Percentiles rank a stretch among this genome's conserved stretches.
Evolutionary conservation across 2,329 filamentous ascomycete species (phyloP).

Genomic region (Hypoxylon sp.): DNA sequence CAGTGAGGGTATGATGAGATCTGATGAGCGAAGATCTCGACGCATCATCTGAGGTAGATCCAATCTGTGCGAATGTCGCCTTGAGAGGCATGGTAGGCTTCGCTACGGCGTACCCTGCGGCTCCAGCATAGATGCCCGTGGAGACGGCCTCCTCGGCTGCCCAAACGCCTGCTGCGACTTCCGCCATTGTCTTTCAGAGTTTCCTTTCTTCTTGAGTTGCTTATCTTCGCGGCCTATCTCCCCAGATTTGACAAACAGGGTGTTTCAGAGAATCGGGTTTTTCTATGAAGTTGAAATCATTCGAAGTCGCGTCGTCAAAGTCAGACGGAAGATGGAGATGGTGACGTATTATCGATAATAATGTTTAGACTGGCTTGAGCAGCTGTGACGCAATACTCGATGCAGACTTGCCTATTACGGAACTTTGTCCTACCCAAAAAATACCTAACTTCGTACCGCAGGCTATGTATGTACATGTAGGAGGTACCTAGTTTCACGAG

Average conservation of each 20-base stretch:
- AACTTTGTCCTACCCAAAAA: slow-evolving; percentile 4
- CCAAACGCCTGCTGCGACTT: slow-evolving; percentile 55
- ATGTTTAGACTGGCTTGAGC: not conserved
- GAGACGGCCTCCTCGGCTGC: slow-evolving; percentile 58
- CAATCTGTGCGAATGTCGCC: slow-evolving; percentile 63
- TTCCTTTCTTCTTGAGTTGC: not conserved
- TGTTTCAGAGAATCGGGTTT: not conserved
- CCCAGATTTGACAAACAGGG: not conserved
- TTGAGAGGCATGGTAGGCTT: slow-evolving; percentile 66
- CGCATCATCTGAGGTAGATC: slow-evolving; percentile 50
- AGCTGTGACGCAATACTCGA: slow-evolving; percentile 30
- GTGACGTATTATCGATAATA: slow-evolving; percentile 32
- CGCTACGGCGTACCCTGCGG: slow-evolving; percentile 60
- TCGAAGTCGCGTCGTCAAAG: not conserved
- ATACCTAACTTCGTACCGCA: not conserved
- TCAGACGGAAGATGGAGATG: slow-evolving; percentile 5
- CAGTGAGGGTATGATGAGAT: slow-evolving; percentile 64
- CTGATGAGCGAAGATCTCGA: slow-evolving; percentile 58
- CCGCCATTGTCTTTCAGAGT: slow-evolving; percentile 53
- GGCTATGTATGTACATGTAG: no score
- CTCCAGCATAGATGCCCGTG: slow-evolving; percentile 57
- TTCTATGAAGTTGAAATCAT: not conserved
- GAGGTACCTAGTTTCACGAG: no score
- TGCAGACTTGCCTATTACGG: slow-evolving; percentile 24
- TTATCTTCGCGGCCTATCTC: not conserved